Evolutionary conservation across 2,329 filamentous ascomycete species (phyloP).

Genomic region (Fusarium tuaranense): DNA sequence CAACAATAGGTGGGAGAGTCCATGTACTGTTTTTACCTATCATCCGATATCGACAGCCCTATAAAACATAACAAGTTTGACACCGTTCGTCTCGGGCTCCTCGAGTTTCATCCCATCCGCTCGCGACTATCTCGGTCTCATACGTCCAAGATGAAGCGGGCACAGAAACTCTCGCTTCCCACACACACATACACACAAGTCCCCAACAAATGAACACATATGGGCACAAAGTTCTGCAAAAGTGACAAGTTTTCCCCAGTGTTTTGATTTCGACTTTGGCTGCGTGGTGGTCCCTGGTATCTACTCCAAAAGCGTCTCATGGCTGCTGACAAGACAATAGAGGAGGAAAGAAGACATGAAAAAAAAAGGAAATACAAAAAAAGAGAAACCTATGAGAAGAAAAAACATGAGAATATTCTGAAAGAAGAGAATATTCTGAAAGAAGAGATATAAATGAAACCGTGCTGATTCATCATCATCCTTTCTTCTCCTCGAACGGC

Average conservation of each 20-base stretch:
- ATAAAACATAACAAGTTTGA: background rate
- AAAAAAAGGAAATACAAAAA: background rate
- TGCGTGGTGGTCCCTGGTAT: conserved; percentile 23
- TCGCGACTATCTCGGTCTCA: background rate
- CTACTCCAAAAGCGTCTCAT: conserved; percentile 22
- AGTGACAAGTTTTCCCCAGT: background rate
- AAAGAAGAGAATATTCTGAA: background rate
- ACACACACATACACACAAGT: background rate
- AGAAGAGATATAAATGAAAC: conserved; percentile 12
- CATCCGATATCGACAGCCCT: background rate
- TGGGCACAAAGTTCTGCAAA: background rate
- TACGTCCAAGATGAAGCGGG: background rate
- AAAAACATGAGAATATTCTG: background rate
- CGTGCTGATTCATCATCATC: conserved; percentile 5
- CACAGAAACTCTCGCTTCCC: background rate
- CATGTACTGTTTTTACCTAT: background rate
- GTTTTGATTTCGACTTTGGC: conserved; percentile 11
- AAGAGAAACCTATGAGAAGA: background rate
- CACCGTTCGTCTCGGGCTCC: background rate
- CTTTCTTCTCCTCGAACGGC: conserved; percentile 17
- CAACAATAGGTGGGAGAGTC: background rate
- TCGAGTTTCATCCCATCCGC: background rate
- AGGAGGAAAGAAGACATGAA: conserved; percentile 1
- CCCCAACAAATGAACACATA: background rate
- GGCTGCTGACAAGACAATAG: background rate